Conservation (phyloP, 2,329 filamentous ascomycete species). For the Aureobasidium musti region DNA sequence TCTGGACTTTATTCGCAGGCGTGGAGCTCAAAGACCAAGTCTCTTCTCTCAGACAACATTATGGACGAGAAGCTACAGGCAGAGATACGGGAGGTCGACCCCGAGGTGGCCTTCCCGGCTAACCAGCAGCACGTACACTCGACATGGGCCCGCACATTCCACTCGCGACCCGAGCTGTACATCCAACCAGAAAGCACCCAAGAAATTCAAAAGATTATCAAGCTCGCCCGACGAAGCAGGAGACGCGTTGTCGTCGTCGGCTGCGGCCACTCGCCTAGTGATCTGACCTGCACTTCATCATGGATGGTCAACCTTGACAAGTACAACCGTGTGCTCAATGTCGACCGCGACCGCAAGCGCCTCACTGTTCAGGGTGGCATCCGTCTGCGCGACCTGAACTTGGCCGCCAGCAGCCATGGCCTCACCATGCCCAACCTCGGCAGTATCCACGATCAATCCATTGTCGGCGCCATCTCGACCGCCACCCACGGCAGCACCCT, state of each 20-base stretch:
- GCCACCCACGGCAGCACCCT: constrained; percentile 91
- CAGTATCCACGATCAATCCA: constrained; percentile 91
- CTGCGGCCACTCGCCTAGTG: constrained; percentile 87
- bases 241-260: constrained; percentile 84
- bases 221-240: constrained; percentile 76
- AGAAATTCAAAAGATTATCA: constrained; percentile 82
- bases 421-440: constrained; percentile 89
- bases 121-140: constrained; percentile 72
- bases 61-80: constrained; percentile 45
- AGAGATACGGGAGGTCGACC: constrained; percentile 61
- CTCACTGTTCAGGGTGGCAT: constrained; percentile 88
- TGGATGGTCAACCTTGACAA: constrained; percentile 95
- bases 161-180: constrained; percentile 85
- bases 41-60: constrained; percentile 13
- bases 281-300: constrained; percentile 86
- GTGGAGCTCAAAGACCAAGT: neutral
- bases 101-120: constrained; percentile 74
- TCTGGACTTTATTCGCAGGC: neutral
- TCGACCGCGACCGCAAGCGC: constrained; percentile 65
- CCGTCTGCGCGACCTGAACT: constrained; percentile 71
- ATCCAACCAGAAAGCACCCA: constrained; percentile 76
- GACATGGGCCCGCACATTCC: constrained; percentile 94
- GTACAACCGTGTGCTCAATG: constrained; percentile 69
- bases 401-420: constrained; percentile 70
- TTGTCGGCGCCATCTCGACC: constrained; percentile 89